Conservation (phyloP, 805 yeast species). For the Gaillardinia entomophila region DNA sequence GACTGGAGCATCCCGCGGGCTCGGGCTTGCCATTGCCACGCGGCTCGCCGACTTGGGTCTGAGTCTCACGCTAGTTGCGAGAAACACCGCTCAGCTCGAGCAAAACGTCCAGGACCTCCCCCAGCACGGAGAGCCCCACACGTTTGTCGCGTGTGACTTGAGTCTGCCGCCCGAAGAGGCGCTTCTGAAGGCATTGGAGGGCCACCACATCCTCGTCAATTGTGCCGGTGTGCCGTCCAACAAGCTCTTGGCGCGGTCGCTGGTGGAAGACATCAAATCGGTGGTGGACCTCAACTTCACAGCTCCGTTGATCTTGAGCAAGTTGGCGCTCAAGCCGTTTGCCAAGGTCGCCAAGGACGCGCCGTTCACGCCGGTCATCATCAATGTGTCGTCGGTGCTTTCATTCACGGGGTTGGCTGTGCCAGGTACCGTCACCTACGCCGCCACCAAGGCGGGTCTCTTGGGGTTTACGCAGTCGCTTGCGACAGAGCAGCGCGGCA, state of each 20-base stretch:
- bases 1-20: slow-evolving; percentile 69
- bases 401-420: slow-evolving; percentile 30
- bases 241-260: slow-evolving; percentile 41
- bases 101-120: slow-evolving; percentile 13
- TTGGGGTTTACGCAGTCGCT: slow-evolving; percentile 54
- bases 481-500: slow-evolving; percentile 53
- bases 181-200: slow-evolving; percentile 20
- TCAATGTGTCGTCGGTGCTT: slow-evolving; percentile 65
- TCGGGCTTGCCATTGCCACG: slow-evolving; percentile 55
- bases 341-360: slow-evolving; percentile 22
- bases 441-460: slow-evolving; percentile 69
- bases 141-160: slow-evolving; percentile 29
- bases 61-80: slow-evolving; percentile 44
- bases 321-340: slow-evolving; percentile 47
- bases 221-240: slow-evolving; percentile 65
- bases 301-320: slow-evolving; percentile 57
- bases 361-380: slow-evolving; percentile 31
- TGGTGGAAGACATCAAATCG: slow-evolving; percentile 33
- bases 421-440: slow-evolving; percentile 61
- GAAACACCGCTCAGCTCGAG: slow-evolving; percentile 35
- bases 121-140: slow-evolving; percentile 19
- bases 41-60: slow-evolving; percentile 48
- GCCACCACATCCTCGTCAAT: slow-evolving; percentile 47
- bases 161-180: slow-evolving; percentile 3
- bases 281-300: slow-evolving; percentile 53